Conservation (phyloP, 305 asterid species). For the Ruellia speciosa region DNA sequence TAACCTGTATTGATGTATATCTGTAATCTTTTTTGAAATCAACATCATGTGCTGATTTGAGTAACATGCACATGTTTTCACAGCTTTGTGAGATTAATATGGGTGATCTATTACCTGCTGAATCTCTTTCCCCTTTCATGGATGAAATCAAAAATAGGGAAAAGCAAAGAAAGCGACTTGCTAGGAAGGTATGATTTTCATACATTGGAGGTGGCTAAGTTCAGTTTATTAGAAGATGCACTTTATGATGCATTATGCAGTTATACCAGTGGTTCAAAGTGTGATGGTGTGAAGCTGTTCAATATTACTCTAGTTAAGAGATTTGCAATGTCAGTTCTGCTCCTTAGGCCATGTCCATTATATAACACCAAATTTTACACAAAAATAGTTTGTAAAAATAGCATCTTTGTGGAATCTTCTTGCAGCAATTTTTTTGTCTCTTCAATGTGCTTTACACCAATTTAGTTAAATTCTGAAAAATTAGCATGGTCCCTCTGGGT, state of each 20-base stretch:
- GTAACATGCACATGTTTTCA: slow-evolving; percentile 19
- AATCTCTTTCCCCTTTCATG: slow-evolving; percentile 77
- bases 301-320: neutral
- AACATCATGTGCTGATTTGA: slow-evolving; percentile 15
- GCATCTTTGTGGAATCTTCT: no score
- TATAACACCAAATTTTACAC: no score
- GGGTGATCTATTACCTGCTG: slow-evolving; percentile 50
- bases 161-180: slow-evolving; percentile 68
- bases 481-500: neutral
- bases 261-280: neutral
- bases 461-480: slow-evolving; percentile 3
- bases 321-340: neutral
- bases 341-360: neutral
- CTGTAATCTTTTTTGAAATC: slow-evolving; percentile 17
- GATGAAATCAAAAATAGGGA: slow-evolving; percentile 89
- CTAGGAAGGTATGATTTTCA: slow-evolving; percentile 58
- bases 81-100: slow-evolving; percentile 93
- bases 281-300: no score
- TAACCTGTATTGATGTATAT: no score
- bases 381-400: no score
- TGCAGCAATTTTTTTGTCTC: no score
- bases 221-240: slow-evolving; percentile 12
- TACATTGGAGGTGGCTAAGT: slow-evolving; percentile 9
- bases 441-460: no score
- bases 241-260: slow-evolving; percentile 13